Percentiles rank a stretch among this genome's conserved stretches.
Conservation (phyloP, 2,329 filamentous ascomycete species). For the Colletotrichum tofieldiae region DNA sequence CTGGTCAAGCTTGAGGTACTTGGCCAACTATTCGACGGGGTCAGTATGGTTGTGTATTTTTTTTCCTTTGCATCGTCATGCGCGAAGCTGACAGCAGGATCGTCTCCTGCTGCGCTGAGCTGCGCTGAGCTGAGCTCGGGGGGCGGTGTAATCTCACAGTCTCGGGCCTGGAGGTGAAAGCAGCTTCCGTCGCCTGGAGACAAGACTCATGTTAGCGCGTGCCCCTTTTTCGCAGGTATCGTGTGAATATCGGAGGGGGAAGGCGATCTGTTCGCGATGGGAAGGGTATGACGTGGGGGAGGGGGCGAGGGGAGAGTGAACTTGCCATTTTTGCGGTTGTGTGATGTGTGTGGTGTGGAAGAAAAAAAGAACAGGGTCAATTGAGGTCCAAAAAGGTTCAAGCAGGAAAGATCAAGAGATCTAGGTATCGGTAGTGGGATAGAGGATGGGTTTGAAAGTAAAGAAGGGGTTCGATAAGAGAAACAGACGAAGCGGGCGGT, state of each 20-base stretch:
- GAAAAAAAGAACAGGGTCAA: slow-evolving; percentile 15
- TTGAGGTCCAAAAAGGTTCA: neutral
- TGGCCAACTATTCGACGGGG: slow-evolving; percentile 77
- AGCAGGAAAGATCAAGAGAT: slow-evolving; percentile 20
- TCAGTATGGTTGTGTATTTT: slow-evolving; percentile 33
- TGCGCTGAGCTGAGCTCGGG: neutral
- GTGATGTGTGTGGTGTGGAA: slow-evolving; percentile 22
- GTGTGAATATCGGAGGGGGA: neutral
- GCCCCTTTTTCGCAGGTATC: neutral
- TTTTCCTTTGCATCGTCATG: neutral
- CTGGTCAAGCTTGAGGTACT: slow-evolving; percentile 93
- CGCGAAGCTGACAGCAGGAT: slow-evolving; percentile 5
- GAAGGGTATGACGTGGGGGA: slow-evolving; percentile 7
- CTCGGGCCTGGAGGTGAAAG: slow-evolving; percentile 52
- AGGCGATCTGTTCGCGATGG: neutral
- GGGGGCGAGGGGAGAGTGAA: slow-evolving; percentile 11
- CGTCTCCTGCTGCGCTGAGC: neutral
- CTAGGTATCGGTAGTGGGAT: slow-evolving; percentile 20
- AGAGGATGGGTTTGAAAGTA: slow-evolving; percentile 17
- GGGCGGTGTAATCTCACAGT: slow-evolving; percentile 49
- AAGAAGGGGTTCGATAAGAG: slow-evolving; percentile 21
- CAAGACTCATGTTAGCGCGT: slow-evolving; percentile 41
- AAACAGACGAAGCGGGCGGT: slow-evolving; percentile 30
- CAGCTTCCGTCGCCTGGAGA: slow-evolving; percentile 48
- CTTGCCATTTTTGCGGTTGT: slow-evolving; percentile 47